A percentile compares a stretch with the other conserved stretches of the same genome.
phyloP scores from a whole-genome alignment of 225 moss, liverwort and hornwort genomes.

The Physcomitrium patens region DNA sequence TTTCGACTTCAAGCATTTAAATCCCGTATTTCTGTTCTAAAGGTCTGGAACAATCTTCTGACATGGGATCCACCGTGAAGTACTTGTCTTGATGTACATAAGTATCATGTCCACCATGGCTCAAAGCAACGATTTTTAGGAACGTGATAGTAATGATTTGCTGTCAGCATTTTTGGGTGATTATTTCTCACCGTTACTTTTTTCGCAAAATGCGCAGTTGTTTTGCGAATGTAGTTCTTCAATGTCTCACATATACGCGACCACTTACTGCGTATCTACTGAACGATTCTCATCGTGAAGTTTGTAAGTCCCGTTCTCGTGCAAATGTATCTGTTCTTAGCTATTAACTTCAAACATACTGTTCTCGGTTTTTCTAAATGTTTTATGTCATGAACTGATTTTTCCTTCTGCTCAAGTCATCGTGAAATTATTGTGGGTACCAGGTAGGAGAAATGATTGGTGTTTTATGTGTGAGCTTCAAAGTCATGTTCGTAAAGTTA shows the following conservation, averaged over 20 bases:
- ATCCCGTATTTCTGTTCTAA: too few species aligned
- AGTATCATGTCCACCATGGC: too few species aligned
- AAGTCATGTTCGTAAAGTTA: slow-evolving; percentile 81
- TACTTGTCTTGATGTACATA: too few species aligned
- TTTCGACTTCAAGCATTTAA: too few species aligned
- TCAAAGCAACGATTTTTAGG: too few species aligned
- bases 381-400: fast-evolving
- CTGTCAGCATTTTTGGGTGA: too few species aligned
- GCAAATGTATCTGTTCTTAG: fast-evolving
- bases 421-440: background rate
- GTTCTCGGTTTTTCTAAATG: background rate
- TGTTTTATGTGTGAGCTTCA: slow-evolving; percentile 99
- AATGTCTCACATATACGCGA: slow-evolving; percentile 88
- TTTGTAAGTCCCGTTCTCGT: slow-evolving; percentile 60
- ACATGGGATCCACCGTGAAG: too few species aligned
- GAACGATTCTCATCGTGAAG: slow-evolving; percentile 66
- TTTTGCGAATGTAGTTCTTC: slow-evolving; percentile 95
- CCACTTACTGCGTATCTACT: slow-evolving; percentile 76
- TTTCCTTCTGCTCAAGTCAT: fast-evolving
- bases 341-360: fast-evolving
- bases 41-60: too few species aligned
- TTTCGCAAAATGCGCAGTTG: slow-evolving; percentile 54
- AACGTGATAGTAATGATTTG: too few species aligned
- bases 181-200: background rate
- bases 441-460: slow-evolving; percentile 88